phyloP scores from a whole-genome alignment of 768 basidiomycete species.

The Pisolithus microcarpus region DNA sequence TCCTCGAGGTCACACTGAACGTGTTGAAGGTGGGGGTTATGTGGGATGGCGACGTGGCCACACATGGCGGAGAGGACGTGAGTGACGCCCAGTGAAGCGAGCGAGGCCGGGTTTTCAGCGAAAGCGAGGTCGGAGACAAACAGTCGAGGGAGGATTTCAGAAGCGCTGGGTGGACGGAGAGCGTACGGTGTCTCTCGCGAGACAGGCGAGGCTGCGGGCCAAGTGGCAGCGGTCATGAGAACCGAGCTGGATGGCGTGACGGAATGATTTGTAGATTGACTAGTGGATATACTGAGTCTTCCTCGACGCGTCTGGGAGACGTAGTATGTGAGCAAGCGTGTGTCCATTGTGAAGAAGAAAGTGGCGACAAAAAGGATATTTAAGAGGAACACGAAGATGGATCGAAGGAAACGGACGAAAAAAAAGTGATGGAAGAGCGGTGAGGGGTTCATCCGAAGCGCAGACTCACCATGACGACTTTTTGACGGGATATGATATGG shows the following conservation, averaged over 20 bases:
- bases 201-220: constrained; percentile 19
- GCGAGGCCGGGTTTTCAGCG: constrained; percentile 53
- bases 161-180: constrained; percentile 33
- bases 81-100: constrained; percentile 58
- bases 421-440: background rate
- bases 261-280: constrained; percentile 7
- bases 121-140: constrained; percentile 72
- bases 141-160: constrained; percentile 59
- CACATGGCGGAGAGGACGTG: constrained; percentile 67
- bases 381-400: background rate
- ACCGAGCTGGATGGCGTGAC: constrained; percentile 11
- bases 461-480: constrained; percentile 26
- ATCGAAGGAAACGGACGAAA: background rate
- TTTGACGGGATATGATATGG: constrained; percentile 7
- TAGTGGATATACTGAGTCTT: constrained; percentile 18
- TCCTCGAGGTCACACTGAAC: constrained; percentile 60
- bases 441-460: constrained; percentile 1
- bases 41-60: constrained; percentile 37
- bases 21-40: constrained; percentile 30
- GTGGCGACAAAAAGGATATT: background rate
- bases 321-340: constrained; percentile 9
- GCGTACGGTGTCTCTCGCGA: constrained; percentile 19
- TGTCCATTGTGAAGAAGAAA: background rate
- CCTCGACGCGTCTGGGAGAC: constrained; percentile 10
- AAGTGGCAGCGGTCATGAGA: constrained; percentile 10